phyloP scores from a whole-genome alignment of 768 basidiomycete species.

The Heimioporus sp. region DNA sequence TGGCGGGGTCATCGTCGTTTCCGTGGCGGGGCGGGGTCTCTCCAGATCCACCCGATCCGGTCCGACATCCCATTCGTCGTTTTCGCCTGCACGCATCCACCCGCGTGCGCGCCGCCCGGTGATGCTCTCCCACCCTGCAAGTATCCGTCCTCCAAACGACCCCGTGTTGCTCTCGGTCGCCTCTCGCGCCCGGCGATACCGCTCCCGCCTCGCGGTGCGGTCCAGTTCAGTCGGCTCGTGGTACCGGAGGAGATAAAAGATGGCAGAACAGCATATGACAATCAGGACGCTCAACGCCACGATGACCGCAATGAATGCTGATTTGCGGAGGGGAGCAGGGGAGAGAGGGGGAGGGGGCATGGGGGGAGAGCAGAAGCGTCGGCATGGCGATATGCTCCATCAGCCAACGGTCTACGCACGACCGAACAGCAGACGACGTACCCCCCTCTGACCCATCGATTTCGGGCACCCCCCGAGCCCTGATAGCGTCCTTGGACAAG shows the following conservation, averaged over 20 bases:
- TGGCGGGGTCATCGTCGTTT: too few species aligned
- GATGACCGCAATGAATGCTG: slow-evolving; percentile 62
- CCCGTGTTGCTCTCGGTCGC: background rate
- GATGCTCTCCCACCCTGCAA: background rate
- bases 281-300: slow-evolving; percentile 55
- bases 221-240: slow-evolving; percentile 44
- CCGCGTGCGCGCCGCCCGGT: slow-evolving; percentile 33
- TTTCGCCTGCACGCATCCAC: slow-evolving; percentile 51
- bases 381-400: too few species aligned
- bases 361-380: too few species aligned
- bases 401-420: too few species aligned
- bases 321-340: background rate
- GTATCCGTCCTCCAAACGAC: slow-evolving; percentile 24
- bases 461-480: slow-evolving; percentile 33
- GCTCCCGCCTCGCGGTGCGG: slow-evolving; percentile 33
- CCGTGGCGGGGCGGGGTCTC: too few species aligned
- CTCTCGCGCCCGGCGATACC: slow-evolving; percentile 26
- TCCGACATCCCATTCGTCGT: slow-evolving; percentile 47
- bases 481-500: too few species aligned
- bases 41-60: slow-evolving; percentile 14
- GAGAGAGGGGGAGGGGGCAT: background rate
- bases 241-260: slow-evolving; percentile 55
- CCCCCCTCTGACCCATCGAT: slow-evolving; percentile 52
- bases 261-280: slow-evolving; percentile 48
- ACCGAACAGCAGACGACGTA: slow-evolving; percentile 20